Percentiles rank a stretch among this genome's conserved stretches.
These are phyloP conservation scores for Pisolithus orientalis DNA, from an alignment of 768 basidiomycete genomes.

Conservation along the genomic window DNA sequence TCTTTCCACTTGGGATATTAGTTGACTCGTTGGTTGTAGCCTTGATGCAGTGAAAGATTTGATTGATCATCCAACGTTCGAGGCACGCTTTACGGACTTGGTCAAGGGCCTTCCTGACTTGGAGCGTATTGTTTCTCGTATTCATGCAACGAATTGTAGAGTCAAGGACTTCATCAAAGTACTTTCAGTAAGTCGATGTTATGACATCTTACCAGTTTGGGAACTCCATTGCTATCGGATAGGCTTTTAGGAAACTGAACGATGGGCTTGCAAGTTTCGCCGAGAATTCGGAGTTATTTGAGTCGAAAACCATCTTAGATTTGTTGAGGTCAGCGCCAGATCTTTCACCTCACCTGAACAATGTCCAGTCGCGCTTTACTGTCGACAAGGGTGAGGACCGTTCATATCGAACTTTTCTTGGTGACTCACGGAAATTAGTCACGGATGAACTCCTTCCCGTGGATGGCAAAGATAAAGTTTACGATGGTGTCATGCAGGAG, in stretches of 20 bases:
- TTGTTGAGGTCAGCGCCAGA: slow-evolving; percentile 81
- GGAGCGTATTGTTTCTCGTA: slow-evolving; percentile 89
- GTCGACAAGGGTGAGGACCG: slow-evolving; percentile 47
- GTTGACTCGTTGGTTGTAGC: slow-evolving; percentile 34
- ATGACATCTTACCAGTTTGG: slow-evolving; percentile 6
- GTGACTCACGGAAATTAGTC: slow-evolving; percentile 31
- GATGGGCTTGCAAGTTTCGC: slow-evolving; percentile 58
- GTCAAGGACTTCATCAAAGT: slow-evolving; percentile 86
- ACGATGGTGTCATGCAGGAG: slow-evolving; percentile 70
- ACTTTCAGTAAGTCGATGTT: slow-evolving; percentile 47
- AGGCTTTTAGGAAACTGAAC: slow-evolving; percentile 76
- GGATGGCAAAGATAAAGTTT: slow-evolving; percentile 80
- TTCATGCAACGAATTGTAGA: slow-evolving; percentile 88
- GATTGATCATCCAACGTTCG: slow-evolving; percentile 72
- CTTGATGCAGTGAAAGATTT: slow-evolving; percentile 94
- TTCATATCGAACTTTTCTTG: neutral
- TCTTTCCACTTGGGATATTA: slow-evolving; percentile 6
- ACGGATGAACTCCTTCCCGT: slow-evolving; percentile 69
- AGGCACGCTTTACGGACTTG: slow-evolving; percentile 64
- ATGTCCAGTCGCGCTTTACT: slow-evolving; percentile 64
- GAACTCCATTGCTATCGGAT: neutral
- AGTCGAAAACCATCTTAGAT: slow-evolving; percentile 67
- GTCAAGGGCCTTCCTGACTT: slow-evolving; percentile 86
- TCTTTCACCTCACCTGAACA: slow-evolving; percentile 60
- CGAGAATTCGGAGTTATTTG: slow-evolving; percentile 64